Base-by-base conservation (phyloP, 2,329 filamentous ascomycete genomes). In the Fusarium buxicola region DNA sequence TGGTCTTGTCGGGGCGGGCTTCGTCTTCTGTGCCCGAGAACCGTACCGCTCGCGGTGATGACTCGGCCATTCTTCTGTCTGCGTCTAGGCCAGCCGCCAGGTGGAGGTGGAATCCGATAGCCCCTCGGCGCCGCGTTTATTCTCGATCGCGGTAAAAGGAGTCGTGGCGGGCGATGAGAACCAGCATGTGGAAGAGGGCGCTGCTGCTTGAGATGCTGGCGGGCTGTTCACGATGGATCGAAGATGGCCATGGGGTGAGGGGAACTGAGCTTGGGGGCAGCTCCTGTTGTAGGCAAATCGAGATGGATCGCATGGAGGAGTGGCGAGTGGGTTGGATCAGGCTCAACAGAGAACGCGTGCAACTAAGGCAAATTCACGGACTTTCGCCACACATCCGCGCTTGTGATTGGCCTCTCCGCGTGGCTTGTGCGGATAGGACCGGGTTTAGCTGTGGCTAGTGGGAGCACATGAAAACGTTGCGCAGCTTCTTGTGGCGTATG, bases 41-140 rank as follows among this genome's bases (percentile, higher is more conserved):
- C 63, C 85, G 82, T 63, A 88, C 83, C 61, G 80, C 78, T 67
- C 84, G 81, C 46, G 84, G 82, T 10, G 84, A 84, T 31, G 80
- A 74, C 63, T 87, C 84, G 68, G 78, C 73, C 70, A 77, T 77
- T 48, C 50, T 68, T 41, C 48, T 44, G 45, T 43, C 48, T 66
- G 55, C 43, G 49, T 45, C 56, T 58, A 55, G 52, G 51, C 52
- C 62, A 55, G 58, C 54, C 49, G 57, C 57, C 32, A 54, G 53
- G 47, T 56, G 53, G 54, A 58, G 56, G 58, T 55, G 50, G 56
- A 65, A 55, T 56, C 35, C 55, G 54, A 68, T 56, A 39, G 57
- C 60, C 67, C 54, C 63, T 68, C 65, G 59, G 54, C 50, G 53
- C 64, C 53, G 59, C 40, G 55, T 64, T 48, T 44, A 53, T 34